Base-by-base conservation (phyloP, 1,284 basidiomycete species). In the Pyrrhoderma lamaoense region DNA sequence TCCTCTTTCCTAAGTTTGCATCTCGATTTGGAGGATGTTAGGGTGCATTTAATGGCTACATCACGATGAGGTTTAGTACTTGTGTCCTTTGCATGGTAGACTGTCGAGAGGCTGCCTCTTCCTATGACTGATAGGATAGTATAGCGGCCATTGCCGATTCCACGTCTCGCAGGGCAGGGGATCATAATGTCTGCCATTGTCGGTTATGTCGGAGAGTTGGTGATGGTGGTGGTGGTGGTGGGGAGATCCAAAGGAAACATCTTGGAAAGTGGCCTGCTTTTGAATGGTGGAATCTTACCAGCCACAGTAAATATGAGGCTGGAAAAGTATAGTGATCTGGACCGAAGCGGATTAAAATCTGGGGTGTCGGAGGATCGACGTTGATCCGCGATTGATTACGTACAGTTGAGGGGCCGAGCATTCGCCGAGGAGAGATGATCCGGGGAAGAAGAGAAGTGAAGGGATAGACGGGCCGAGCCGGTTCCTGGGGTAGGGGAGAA, bases 51-150 rank as follows among this genome's bases (percentile, higher is more conserved):
- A 25, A 47, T 22, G 13, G 45, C 44, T 13, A 52, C 51, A 35
- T 23, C 21, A 3, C 7, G 19, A 14, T 19, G 40, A 8, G 27
- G 44, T 19, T 22, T 31, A 34, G 35, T 16, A 14, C 16, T 18
- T 14, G 34, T 25, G 38, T 52, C 27, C 16, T 13, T 31, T 21
- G 76, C 79, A 53, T 74, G 74, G 66, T 85, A 85, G 49, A 85
- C 82, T 52, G 81, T 76, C 44, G 82, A 81, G 64, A 83, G 85
- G 0, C 81, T 80, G 36, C 83, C 83, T 8, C 73, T 62, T n/a
- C 82, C 82, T 38, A 85, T 68, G 38, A 77, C 66, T 19, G 68
- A 65, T 49, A 76, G 65, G 47, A 80, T 67, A 57, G 80, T 70
- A 54, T 77, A 65, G 27, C 70, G 62, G 37, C 67, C 69, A 50